Evolutionary conservation across 768 basidiomycete genomes (phyloP).

Genomic region (Trametes elegans): DNA sequence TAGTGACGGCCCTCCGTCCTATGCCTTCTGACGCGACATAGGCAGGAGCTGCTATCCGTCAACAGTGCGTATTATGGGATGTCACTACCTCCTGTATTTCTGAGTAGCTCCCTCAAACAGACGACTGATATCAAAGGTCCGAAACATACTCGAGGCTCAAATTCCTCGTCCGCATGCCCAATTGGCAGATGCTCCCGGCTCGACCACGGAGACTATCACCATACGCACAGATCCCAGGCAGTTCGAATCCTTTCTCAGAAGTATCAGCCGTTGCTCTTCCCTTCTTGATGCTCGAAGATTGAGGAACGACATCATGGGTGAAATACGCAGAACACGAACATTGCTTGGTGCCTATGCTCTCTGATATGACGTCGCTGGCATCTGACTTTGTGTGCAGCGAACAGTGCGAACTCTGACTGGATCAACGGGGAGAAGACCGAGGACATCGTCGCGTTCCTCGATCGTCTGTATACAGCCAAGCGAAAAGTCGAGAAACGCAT

Average conservation of each 20-base stretch:
- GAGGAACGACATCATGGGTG: slow-evolving; percentile 90
- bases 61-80: slow-evolving; percentile 67
- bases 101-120: too few species aligned
- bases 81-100: too few species aligned
- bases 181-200: slow-evolving; percentile 38
- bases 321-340: slow-evolving; percentile 78
- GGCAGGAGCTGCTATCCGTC: slow-evolving; percentile 70
- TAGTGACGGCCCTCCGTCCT: slow-evolving; percentile 12
- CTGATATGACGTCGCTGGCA: neutral
- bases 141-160: slow-evolving; percentile 80
- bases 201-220: slow-evolving; percentile 70
- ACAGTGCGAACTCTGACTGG: slow-evolving; percentile 86
- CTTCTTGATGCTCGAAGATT: slow-evolving; percentile 86
- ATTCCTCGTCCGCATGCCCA: slow-evolving; percentile 53
- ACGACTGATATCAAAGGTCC: slow-evolving; percentile 84
- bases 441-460: slow-evolving; percentile 82
- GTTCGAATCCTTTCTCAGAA: slow-evolving; percentile 88
- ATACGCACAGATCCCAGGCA: slow-evolving; percentile 77
- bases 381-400: slow-evolving; percentile 43
- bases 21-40: slow-evolving; percentile 25
- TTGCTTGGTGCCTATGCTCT: slow-evolving; percentile 53
- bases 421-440: slow-evolving; percentile 85
- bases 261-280: slow-evolving; percentile 78
- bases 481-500: slow-evolving; percentile 86
- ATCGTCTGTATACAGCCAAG: slow-evolving; percentile 87